Base-by-base conservation (phyloP, 768 basidiomycete species). In the Trametes cingulata region DNA sequence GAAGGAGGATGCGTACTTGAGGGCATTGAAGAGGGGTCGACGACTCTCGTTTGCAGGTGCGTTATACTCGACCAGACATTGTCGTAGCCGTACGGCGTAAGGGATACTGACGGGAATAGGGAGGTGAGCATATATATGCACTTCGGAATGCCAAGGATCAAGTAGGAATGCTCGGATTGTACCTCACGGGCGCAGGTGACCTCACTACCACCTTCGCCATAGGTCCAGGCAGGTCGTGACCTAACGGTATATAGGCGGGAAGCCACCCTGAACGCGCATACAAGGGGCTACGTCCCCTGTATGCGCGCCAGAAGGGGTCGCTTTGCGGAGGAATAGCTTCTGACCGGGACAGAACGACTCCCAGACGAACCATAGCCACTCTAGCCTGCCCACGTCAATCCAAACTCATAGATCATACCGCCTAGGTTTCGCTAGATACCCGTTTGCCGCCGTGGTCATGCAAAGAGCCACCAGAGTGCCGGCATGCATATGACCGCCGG, bases 1-100 rank as follows among this genome's bases (percentile, higher is more conserved):
- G 73, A 99, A 97, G 0, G 97, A 88, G 15, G 95, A 89, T 1
- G 94, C 93, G 71, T 99, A 99, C 80, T 99, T 99, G 60, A 95
- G 70, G 0, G 95, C 96, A 72, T 98, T 99, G 75, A 83, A 85
- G 20, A 98, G 77, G 1, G 93, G 89, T 36, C 91, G 85, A 22
- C 80, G 80, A 61, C 83, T 88, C 37, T 82, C 79, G 65, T 88
- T 90, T 19, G 77, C 73, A 33, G 79, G 84, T 60, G 80, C 80
- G 62, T 71, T 81, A 72, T 91, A 92, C 71, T 98, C 97, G 62
- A 90, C 81, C 13, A 96, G 59, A 69, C 97, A 99, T 74, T 98
- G 97, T n/a, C 94, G 87, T 62, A 98, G 82, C 17, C 97, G 95
- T 60, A 95, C 78, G 42, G 91, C 73, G 74, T 97, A 98, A 0